Evolutionary conservation across 1,284 basidiomycete species (phyloP).

Genomic region (Fomitopsis pinicola): DNA sequence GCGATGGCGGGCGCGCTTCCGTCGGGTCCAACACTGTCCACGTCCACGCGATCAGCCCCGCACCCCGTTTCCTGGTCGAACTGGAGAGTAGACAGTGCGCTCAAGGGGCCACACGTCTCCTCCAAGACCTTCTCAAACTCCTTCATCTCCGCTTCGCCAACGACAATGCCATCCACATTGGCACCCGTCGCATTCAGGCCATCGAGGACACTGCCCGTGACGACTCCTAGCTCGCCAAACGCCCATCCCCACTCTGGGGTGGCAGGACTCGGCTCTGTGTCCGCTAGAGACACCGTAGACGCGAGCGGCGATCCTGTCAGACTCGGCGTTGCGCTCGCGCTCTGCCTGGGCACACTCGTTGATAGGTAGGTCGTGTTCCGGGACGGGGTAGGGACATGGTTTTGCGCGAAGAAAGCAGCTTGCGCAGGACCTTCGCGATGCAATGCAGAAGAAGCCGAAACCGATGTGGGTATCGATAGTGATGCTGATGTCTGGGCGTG

Average conservation of each 20-base stretch:
- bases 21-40: not conserved
- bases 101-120: not conserved
- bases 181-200: not conserved
- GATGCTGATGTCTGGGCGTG: not conserved
- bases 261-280: constrained; percentile 14
- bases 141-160: not conserved
- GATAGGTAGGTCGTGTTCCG: not conserved
- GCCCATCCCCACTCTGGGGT: constrained; percentile 18
- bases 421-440: not conserved
- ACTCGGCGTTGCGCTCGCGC: constrained; percentile 2
- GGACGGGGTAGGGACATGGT: not conserved
- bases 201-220: not conserved
- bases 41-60: not conserved
- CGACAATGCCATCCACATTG: not conserved
- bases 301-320: constrained; percentile 22
- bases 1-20: not conserved
- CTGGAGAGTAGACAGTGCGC: not conserved
- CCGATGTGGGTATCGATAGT: not conserved
- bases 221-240: not conserved
- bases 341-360: not conserved
- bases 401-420: not conserved
- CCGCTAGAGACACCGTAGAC: constrained; percentile 33
- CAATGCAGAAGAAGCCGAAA: not conserved
- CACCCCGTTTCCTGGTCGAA: not conserved
- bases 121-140: constrained; percentile 6